phyloP scores from a whole-genome alignment of 208 protist species.

The Leishmania turanica region DNA sequence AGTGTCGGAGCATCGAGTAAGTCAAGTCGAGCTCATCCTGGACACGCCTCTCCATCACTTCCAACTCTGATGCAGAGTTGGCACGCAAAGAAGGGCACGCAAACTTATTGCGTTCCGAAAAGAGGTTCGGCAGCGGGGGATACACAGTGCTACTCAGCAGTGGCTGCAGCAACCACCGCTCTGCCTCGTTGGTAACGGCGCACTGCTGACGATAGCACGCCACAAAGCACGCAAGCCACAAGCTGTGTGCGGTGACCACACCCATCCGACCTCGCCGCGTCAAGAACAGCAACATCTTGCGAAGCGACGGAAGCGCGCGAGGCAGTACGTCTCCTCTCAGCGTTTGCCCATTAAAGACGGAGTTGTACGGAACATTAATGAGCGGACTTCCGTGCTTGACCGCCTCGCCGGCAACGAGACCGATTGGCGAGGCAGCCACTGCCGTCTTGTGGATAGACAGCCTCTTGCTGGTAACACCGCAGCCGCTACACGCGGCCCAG shows the following conservation, averaged over 20 bases:
- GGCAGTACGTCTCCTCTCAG: slow-evolving; percentile 59
- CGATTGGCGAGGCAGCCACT: slow-evolving; percentile 28
- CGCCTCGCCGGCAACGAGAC: slow-evolving; percentile 42
- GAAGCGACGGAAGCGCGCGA: slow-evolving; percentile 45
- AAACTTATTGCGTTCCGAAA: slow-evolving; percentile 6
- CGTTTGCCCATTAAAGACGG: slow-evolving; percentile 72
- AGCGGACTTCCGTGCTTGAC: slow-evolving; percentile 58
- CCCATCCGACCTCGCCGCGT: slow-evolving; percentile 60
- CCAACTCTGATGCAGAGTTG: slow-evolving; percentile 7
- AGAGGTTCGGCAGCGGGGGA: slow-evolving; percentile 28
- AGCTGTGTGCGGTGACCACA: slow-evolving; percentile 34
- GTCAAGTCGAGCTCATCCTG: slow-evolving; percentile 35
- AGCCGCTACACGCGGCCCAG: slow-evolving; percentile 61
- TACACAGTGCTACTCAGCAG: slow-evolving; percentile 21
- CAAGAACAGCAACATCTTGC: slow-evolving; percentile 46
- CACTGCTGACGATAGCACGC: slow-evolving; percentile 28
- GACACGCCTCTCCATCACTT: slow-evolving; percentile 17
- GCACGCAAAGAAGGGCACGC: slow-evolving; percentile 17
- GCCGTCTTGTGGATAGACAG: slow-evolving; percentile 32
- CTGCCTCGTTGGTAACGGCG: not conserved
- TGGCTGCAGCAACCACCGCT: not conserved
- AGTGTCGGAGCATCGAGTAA: slow-evolving; percentile 47
- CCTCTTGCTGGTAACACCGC: slow-evolving; percentile 64
- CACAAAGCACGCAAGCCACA: slow-evolving; percentile 54
- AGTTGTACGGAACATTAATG: slow-evolving; percentile 67